Base-by-base conservation (phyloP, 306 rosid genomes). In the Begonia fuchsioides region DNA sequence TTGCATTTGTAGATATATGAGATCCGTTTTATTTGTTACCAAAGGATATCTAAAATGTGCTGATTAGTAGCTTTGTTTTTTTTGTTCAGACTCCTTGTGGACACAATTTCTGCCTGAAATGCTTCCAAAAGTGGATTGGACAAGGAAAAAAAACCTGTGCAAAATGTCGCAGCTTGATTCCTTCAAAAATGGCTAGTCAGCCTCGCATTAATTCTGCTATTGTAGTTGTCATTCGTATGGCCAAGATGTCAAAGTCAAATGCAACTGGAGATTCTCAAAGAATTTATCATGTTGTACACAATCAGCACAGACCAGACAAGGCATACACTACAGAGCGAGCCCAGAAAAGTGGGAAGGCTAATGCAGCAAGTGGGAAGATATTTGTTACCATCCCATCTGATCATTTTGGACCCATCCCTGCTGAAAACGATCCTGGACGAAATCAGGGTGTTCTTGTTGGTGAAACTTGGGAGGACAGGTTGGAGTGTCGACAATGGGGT, bases 401-500 rank as follows among this genome's bases (percentile, higher is more conserved):
- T 43, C 86, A 76, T 48, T 83, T 83, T 65, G 94, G 90, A 12
- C 94, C 86, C 0, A 79, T 80, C 17, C 32, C 64, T 10, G 66
- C 86, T 0, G 86, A 67, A 52, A 44, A 74, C 53, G 94, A 80
- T 39, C 94, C 94, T 0, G 58, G 11, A 5, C 55, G 80, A 39
- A 72, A 77, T 10, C 72, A 50, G 54, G 93, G 93, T 17, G 68
- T 81, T 51, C 49, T 77, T 41, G 86, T 77, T 10, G 86, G 93
- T 9, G 83, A 82, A 39, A 43, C 52, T 32, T 78, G 86, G 93
- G 73, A 50, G 48, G 75, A 72, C 17, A 65, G 82, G 55, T 63
- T 80, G 68, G 86, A 69, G 40, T 82, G 86, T 61, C 53, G 93
- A 12, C 93, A 82, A 49, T 84, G 92, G 92, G 92, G 94, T 13